These are phyloP conservation scores for Penicillium sp. DNA, from an alignment of 2,329 filamentous ascomycete species.

Conservation along the genomic window DNA sequence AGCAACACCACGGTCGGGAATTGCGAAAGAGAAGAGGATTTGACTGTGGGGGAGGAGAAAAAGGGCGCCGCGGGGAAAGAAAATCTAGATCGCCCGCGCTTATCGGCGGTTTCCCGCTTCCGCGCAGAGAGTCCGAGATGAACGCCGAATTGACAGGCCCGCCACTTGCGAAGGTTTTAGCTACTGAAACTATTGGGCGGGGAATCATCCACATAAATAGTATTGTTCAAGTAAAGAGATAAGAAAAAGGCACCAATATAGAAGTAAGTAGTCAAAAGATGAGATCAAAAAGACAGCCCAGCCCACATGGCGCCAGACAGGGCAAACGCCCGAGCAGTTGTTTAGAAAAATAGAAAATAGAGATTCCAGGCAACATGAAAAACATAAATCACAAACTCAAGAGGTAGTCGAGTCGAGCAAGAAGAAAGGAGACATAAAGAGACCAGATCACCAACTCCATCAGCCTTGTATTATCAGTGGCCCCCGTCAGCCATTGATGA, in stretches of 20 bases:
- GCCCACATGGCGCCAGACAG: conserved; percentile 19
- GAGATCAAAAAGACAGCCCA: conserved; percentile 13
- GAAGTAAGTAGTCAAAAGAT: conserved; percentile 7
- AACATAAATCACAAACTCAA: conserved; percentile 7
- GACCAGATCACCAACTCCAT: conserved; percentile 33
- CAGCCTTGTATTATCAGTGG: conserved; percentile 27
- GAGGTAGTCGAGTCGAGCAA: conserved; percentile 9
- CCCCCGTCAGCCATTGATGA: conserved; percentile 23
- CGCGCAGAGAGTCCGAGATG: conserved; percentile 1
- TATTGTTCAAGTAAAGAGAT: conserved; percentile 20
- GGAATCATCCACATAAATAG: conserved; percentile 24
- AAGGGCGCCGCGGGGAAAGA: conserved; percentile 26
- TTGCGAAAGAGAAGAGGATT: not conserved
- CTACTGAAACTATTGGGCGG: conserved; percentile 9
- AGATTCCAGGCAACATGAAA: conserved; percentile 11
- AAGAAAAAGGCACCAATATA: conserved; percentile 1
- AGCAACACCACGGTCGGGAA: not conserved
- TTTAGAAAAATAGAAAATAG: conserved; percentile 7
- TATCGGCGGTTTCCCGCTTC: conserved; percentile 24
- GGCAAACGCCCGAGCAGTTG: conserved; percentile 22
- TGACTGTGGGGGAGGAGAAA: conserved; percentile 9
- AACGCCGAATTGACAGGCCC: conserved; percentile 1
- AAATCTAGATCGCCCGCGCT: conserved; percentile 16
- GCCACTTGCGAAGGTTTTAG: not conserved
- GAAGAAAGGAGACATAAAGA: conserved; percentile 16